These are phyloP conservation scores for Lodderomyces orthopsilosis DNA, from an alignment of 1,139 yeast genomes.

Conservation along the genomic window DNA sequence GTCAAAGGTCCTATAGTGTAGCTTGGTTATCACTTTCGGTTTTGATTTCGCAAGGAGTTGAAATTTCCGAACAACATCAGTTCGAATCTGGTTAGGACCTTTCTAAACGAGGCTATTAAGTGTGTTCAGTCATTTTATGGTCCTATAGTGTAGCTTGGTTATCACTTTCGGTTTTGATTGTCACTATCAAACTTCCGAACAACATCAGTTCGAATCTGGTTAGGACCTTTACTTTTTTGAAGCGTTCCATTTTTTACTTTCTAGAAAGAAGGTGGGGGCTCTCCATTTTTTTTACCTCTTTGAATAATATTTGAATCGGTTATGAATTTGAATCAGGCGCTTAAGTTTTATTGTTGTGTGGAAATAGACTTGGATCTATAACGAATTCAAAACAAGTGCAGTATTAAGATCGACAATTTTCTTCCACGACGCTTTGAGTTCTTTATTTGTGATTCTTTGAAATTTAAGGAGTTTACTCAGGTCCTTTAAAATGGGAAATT, in stretches of 20 bases:
- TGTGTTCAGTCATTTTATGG: slow-evolving; percentile 14
- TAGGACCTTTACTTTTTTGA: slow-evolving; percentile 25
- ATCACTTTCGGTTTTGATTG: slow-evolving; percentile 52
- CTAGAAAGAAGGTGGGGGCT: not conserved
- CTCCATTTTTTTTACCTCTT: too few species aligned
- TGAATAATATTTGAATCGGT: too few species aligned
- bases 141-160: slow-evolving; percentile 39
- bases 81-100: slow-evolving; percentile 96
- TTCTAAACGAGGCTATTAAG: slow-evolving; percentile 16
- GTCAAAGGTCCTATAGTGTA: slow-evolving; percentile 30
- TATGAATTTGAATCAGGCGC: too few species aligned
- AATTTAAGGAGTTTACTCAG: too few species aligned
- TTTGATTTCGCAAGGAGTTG: slow-evolving; percentile 30
- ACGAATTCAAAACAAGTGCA: too few species aligned
- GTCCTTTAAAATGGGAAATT: too few species aligned
- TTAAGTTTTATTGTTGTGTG: too few species aligned
- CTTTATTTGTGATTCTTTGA: too few species aligned
- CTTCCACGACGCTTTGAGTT: too few species aligned
- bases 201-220: slow-evolving; percentile 98
- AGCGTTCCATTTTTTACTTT: not conserved
- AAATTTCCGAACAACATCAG: slow-evolving; percentile 76
- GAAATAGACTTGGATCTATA: too few species aligned
- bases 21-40: slow-evolving; percentile 50
- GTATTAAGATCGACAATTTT: too few species aligned
- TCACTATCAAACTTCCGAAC: slow-evolving; percentile 43